Evolutionary conservation across 83 land plant species (phyloP), one percentile per base, ranked within the genome.

Genomic region (Picea engelmannii): DNA sequence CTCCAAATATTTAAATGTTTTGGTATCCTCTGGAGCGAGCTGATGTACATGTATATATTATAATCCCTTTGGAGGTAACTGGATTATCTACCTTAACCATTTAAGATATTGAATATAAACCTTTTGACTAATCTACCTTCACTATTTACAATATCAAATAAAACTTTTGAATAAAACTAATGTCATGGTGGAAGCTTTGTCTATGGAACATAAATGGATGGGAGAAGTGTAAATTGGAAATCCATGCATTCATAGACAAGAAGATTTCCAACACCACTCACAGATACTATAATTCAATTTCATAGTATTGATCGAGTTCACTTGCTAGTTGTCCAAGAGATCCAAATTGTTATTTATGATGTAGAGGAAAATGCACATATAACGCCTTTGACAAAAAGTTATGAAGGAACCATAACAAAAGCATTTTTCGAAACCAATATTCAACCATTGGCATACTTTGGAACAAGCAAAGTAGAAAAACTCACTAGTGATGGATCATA

Each of bases 1-100:
- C 82, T 95, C 98, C 8, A 80, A 90, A 78, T 17, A 80, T 40
- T 81, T 92, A n/a, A 93, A 93, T 86, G 92, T 93, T 52, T 89
- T 95, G 18, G 93, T 95, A 16, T 95, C 98, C 49, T 90, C 96
- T 35, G 98, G 96, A 78, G 96, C 98, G 96, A 78, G 98, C 98
- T 68, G 98, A 95, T 86, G 88, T 92, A 52, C 96, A 92, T 95
- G 98, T 95, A 67, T 63, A 62, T 66, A 62, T 18, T 35, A 15
- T 38, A 38, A 38, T 38, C 40, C 40, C 40, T 38, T 38, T 38
- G 40, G 40, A 38, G 40, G 40, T 38, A 38, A 38, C 5, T 3
- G 5, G 40, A 38, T 38, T 38, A 38, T 38, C 40, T 38, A 38
- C 40, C 40, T 38, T 38, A 2, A 38, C 40, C 40, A 38, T 38